Evolutionary conservation across 495 filamentous ascomycete genomes (phyloP), one percentile per base, ranked within the genome.

Genomic region (Xylaria nigripes): DNA sequence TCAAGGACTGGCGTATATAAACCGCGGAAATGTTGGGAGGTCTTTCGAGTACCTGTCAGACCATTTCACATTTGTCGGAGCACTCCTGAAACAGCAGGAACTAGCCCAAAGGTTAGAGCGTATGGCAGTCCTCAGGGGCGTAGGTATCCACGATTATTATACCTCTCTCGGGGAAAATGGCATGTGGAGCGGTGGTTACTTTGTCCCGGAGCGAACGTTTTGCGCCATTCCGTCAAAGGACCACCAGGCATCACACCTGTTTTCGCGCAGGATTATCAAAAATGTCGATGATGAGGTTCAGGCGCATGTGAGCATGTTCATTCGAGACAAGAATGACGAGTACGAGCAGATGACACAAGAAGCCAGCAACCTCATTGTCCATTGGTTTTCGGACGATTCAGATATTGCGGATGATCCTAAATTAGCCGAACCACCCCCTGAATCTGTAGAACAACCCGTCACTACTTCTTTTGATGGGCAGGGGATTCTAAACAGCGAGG

Each of bases 281-380:
- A 80, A 77, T 49, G 87, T 81, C 1, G 67, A 64, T n/a, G 89
- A 95, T 53, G 93, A 98, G 70, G 80, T 87, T 15, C 75, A 76
- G 52, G 91, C 92, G 6, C 93, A 97, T 68, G 79, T 86, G 68
- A 83, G 75, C 51, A 89, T 97, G 83, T 97, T 97, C 62, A 70
- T 76, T 51, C 81, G 81, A 22, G 82, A 81, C 58, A 81, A 85
- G 51, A 95, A 96, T 62, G 78, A 81, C 27, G 85, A 81, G 27
- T 96, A 91, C 61, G 81, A 84, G 60, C 70, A 71, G 18, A 81
- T 97, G 72, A 72, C 81, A 19, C 77, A 82, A 45, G 67, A 83
- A 45, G 82, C 87, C 15, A 84, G 82, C 56, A 76, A 79, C 48
- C 65, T 81, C 36, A 70, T 84, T 3, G 64, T 75, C 0, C 60